Evolutionary conservation across 2,329 filamentous ascomycete genomes (phyloP), one percentile per base, ranked within the genome.

Genomic region (Malbranchea zuffiana): DNA sequence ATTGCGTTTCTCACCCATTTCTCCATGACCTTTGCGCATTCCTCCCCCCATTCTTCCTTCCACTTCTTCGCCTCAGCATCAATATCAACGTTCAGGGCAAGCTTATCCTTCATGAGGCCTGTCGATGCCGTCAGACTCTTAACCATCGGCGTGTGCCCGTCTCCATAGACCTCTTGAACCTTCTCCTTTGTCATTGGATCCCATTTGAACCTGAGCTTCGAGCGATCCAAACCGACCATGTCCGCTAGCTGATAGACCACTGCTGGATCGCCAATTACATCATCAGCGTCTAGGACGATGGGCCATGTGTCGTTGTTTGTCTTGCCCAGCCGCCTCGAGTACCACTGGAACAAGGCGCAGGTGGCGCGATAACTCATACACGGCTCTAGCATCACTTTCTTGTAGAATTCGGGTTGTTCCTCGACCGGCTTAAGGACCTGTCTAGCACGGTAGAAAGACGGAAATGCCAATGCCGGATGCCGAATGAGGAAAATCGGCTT

Each of bases 381-480:
- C 10, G 35, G 25, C 6, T 24, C 6, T 3, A 12, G 12, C 32
- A 40, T 12, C 6, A 30, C 32, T 2, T 47, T 5, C 42, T 37
- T 11, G 39, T 27, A 7, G 47, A 47, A 4, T 44, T 17, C 3
- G 46, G 44, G 13, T 27, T 35, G 0, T 3, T 28, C 46, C 21
- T 41, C 28, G 7, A 49, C 45, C 2, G 19, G 30, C 0, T 31
- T 29, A 12, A 47, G 29, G 4, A 52, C 34, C 32, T 50, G 48
- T 8, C 33, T 8, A 40, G 53, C 47, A 2, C 60, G 59, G 42
- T 57, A 59, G 16, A 53, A 45, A 1, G 61, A 65, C 4, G 60
- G 54, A 28, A 59, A 63, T 6, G 53, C 45, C 18, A 65, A 43
- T 7, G 57, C 59, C 3, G 61, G 62, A 38, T 65, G 58, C 1